Evolutionary conservation across 257 asterid species (phyloP).

Genomic region (Leonotis leonurus): DNA sequence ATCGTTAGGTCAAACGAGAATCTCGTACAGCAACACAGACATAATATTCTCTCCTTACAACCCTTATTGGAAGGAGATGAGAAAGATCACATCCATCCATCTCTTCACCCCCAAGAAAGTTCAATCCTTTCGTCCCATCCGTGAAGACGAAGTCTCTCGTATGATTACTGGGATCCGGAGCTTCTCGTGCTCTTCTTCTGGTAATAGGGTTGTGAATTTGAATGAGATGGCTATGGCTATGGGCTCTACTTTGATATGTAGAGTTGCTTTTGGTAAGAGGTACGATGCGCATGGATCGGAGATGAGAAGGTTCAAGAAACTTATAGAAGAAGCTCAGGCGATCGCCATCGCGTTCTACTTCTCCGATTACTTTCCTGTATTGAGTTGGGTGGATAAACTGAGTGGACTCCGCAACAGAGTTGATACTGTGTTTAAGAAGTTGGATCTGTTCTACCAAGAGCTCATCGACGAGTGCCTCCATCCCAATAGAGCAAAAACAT

Average conservation of each 20-base stretch:
- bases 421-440: neutral
- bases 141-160: conserved; percentile 7
- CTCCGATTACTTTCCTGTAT: conserved; percentile 16
- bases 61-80: conserved; percentile 1
- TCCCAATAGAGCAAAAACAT: neutral
- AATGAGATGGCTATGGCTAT: neutral
- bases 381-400: conserved; percentile 24
- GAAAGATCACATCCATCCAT: neutral
- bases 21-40: neutral
- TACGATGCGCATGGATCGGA: neutral
- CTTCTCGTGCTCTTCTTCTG: too few relatives aligned
- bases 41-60: neutral
- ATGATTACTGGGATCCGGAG: neutral
- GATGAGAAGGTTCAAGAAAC: neutral
- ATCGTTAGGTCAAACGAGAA: too few relatives aligned
- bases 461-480: conserved; percentile 17
- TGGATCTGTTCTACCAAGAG: conserved; percentile 26
- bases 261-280: neutral
- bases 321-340: neutral
- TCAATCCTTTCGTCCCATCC: too few relatives aligned
- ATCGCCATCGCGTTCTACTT: neutral
- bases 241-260: neutral
- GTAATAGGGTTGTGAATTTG: neutral
- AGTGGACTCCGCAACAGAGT: neutral
- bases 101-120: neutral